phyloP scores from a whole-genome alignment of 2,329 filamentous ascomycete species.

The Arthrobotrys sinensis region DNA sequence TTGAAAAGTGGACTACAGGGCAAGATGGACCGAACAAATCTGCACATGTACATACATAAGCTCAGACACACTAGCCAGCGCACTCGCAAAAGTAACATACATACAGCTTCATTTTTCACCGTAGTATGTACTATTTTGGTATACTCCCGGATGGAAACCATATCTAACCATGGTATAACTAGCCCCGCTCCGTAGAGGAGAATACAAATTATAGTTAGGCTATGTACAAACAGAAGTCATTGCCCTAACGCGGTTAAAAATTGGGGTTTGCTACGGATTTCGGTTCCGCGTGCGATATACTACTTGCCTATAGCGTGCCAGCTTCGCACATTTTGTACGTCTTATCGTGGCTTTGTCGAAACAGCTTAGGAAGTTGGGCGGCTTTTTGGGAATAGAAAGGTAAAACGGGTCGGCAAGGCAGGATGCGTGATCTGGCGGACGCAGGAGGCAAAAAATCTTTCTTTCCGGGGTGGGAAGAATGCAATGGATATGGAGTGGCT shows the following conservation, averaged over 20 bases:
- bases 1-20: conserved; percentile 7
- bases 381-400: not conserved
- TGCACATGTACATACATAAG: conserved; percentile 4
- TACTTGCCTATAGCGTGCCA: not conserved
- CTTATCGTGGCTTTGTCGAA: conserved; percentile 25
- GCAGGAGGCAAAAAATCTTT: conserved; percentile 17
- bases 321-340: conserved; percentile 7
- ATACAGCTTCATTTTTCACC: not conserved
- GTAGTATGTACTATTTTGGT: conserved; percentile 35
- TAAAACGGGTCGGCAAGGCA: conserved; percentile 19
- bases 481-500: conserved; percentile 12
- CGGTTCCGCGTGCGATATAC: not conserved
- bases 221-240: not conserved
- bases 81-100: conserved; percentile 11
- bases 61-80: conserved; percentile 28
- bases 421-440: conserved; percentile 10
- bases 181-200: conserved; percentile 33
- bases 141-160: not conserved
- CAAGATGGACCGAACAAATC: conserved; percentile 6
- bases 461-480: not conserved
- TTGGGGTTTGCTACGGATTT: not conserved
- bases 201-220: conserved; percentile 22
- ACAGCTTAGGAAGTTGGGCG: not conserved
- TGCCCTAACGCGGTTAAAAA: conserved; percentile 21
- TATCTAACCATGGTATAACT: conserved; percentile 42